Evolutionary conservation across 345 rosid genomes (phyloP).

Genomic region (Gossypium raimondii): DNA sequence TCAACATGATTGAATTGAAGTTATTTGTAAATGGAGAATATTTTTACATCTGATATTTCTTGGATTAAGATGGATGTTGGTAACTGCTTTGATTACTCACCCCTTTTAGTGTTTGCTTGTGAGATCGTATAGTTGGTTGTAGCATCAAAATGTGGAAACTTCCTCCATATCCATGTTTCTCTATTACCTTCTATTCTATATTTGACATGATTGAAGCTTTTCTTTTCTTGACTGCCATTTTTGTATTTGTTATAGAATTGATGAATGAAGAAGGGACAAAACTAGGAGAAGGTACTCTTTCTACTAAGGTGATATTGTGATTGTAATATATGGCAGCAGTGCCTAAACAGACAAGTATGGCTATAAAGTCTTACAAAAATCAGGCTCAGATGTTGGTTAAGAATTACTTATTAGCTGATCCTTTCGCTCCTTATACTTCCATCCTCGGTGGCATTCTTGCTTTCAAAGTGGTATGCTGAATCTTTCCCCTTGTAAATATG

Average conservation of each 20-base stretch:
- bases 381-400: constrained; percentile 62
- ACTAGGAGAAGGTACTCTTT: constrained; percentile 14
- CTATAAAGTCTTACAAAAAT: constrained; percentile 55
- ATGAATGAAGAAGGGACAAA: constrained; percentile 20
- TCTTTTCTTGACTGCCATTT: background rate
- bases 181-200: background rate
- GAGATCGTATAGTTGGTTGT: background rate
- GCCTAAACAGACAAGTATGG: constrained; percentile 39
- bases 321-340: constrained; percentile 19
- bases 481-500: background rate
- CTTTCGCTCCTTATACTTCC: constrained; percentile 72
- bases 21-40: background rate
- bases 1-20: background rate
- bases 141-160: background rate
- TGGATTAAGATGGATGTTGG: background rate
- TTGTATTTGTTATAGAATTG: constrained; percentile 9
- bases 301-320: constrained; percentile 15
- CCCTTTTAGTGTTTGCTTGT: constrained; percentile 2
- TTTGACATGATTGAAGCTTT: background rate
- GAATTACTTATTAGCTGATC: constrained; percentile 55
- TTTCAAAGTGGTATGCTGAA: constrained; percentile 64
- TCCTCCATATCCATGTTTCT: background rate
- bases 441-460: constrained; percentile 61
- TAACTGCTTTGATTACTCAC: background rate
- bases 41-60: background rate